Conservation (phyloP, 2,329 filamentous ascomycete species). For the Penicillium freii region DNA sequence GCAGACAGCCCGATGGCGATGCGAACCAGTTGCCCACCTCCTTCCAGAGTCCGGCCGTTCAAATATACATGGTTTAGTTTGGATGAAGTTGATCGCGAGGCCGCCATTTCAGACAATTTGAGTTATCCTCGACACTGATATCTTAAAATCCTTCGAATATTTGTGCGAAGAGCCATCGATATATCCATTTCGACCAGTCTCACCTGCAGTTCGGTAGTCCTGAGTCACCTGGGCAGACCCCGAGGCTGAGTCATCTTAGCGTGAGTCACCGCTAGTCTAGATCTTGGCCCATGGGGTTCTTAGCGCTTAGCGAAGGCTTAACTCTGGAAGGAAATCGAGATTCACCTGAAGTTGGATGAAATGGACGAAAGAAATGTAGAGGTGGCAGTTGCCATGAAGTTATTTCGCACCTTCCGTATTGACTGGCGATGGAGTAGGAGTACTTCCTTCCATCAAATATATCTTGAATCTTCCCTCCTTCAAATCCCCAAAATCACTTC, state of each 20-base stretch:
- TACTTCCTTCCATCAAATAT: not conserved
- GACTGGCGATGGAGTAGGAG: not conserved
- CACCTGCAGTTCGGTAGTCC: not conserved
- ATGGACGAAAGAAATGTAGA: not conserved
- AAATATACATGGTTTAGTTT: conserved; percentile 36
- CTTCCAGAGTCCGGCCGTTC: conserved; percentile 59
- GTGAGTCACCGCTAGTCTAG: conserved; percentile 1
- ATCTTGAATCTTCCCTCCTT: conserved; percentile 1
- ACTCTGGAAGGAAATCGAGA: too few relatives aligned
- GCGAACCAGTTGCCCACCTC: conserved; percentile 61
- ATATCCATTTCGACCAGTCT: not conserved
- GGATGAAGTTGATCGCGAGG: not conserved
- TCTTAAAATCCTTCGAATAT: not conserved
- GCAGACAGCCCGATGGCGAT: conserved; percentile 56
- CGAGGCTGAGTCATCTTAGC: conserved; percentile 1
- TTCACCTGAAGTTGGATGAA: not conserved
- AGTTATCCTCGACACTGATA: not conserved
- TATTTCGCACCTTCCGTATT: not conserved
- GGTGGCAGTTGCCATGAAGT: not conserved
- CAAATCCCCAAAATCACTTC: conserved; percentile 14
- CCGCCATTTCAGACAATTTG: not conserved
- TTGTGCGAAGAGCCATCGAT: not conserved
- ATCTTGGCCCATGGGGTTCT: too few relatives aligned
- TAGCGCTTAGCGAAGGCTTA: not conserved
- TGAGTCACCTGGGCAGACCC: not conserved